Evolutionary conservation across 2,329 filamentous ascomycete species (phyloP).

Genomic region (Aspergillaceae sp.): DNA sequence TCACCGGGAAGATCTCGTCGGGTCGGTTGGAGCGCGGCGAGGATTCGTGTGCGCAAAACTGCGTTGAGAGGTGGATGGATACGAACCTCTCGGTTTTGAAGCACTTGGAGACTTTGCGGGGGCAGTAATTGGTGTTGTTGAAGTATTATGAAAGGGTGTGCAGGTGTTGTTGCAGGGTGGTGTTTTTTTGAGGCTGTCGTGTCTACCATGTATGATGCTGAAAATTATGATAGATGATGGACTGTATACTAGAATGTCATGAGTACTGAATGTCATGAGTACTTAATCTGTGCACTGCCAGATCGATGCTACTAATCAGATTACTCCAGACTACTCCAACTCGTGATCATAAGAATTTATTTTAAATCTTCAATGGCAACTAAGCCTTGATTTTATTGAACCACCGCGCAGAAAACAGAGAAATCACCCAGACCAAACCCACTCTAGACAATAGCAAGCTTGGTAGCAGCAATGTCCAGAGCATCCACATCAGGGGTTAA

Average conservation of each 20-base stretch:
- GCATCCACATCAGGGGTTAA: constrained; percentile 95
- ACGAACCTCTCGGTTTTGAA: constrained; percentile 75
- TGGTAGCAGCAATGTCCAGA: constrained; percentile 97
- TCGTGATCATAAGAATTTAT: too few species aligned
- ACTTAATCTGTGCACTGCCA: too few species aligned
- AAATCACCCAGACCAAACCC: constrained; percentile 39
- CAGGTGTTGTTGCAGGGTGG: too few species aligned
- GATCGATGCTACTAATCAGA: too few species aligned
- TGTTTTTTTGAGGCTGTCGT: too few species aligned
- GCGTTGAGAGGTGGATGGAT: constrained; percentile 89
- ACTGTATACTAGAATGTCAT: too few species aligned
- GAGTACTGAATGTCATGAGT: too few species aligned
- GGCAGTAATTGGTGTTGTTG: constrained; percentile 19
- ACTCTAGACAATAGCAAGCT: constrained; percentile 90
- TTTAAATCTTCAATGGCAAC: constrained; percentile 9
- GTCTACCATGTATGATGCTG: too few species aligned
- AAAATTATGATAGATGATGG: too few species aligned
- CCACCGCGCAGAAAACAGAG: constrained; percentile 33
- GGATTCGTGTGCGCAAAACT: constrained; percentile 80
- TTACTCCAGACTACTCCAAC: too few species aligned
- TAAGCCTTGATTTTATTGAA: constrained; percentile 25
- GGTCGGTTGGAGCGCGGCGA: constrained; percentile 67
- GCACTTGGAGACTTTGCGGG: constrained; percentile 63
- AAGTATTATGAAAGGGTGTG: too few species aligned
- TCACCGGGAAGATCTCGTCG: constrained; percentile 63